These are phyloP conservation scores for Euphorbia lathyris DNA, from an alignment of 345 rosid species.

Conservation along the genomic window DNA sequence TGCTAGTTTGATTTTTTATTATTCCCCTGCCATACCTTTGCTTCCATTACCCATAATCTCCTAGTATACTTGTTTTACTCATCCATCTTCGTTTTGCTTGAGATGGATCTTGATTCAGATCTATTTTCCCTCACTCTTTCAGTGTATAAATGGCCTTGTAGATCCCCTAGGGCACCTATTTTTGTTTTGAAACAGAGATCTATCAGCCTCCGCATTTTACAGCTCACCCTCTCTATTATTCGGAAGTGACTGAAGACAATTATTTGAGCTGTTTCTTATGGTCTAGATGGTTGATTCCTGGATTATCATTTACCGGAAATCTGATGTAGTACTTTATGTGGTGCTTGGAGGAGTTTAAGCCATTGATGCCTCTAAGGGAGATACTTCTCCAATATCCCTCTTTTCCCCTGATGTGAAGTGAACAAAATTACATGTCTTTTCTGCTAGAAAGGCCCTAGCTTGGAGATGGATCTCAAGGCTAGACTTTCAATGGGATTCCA, in stretches of 20 bases:
- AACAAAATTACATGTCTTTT: background rate
- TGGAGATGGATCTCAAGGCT: background rate
- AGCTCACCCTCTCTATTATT: background rate
- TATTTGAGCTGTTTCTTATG: background rate
- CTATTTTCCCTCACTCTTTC: background rate
- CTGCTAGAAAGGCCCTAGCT: background rate
- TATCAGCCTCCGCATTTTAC: background rate
- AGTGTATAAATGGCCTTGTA: background rate
- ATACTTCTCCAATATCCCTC: background rate
- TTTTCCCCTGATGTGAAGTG: background rate
- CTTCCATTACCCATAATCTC: background rate
- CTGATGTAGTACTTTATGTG: background rate
- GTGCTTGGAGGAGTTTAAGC: background rate
- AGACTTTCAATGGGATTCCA: background rate
- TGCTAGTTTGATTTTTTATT: background rate
- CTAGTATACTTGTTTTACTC: background rate
- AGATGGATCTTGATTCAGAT: background rate
- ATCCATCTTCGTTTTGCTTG: background rate
- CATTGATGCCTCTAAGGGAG: background rate
- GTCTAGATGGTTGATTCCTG: conserved; percentile 1
- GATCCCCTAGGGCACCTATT: background rate
- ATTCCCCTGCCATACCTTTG: background rate
- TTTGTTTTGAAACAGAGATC: background rate
- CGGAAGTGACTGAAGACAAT: background rate
- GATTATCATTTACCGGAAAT: background rate